A percentile compares a stretch with the other conserved stretches of the same genome.
Evolutionary conservation across 495 filamentous ascomycete species (phyloP).

Genomic region (Neurospora sp.): DNA sequence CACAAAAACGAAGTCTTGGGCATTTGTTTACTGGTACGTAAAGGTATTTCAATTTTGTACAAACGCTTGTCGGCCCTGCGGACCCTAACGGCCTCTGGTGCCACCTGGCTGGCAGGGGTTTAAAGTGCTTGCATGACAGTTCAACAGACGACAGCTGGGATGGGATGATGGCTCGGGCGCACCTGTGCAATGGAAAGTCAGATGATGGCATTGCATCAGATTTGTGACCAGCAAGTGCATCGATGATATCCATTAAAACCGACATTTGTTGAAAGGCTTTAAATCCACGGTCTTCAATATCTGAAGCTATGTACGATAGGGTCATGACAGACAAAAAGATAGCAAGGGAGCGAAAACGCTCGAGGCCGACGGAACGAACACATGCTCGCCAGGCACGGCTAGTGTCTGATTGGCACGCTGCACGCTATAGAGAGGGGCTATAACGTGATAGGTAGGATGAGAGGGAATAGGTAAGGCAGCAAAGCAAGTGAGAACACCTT

Average conservation of each 20-base stretch:
- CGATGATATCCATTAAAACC: neutral
- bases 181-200: neutral
- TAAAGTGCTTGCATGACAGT: conserved; percentile 7
- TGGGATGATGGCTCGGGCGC: neutral
- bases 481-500: neutral
- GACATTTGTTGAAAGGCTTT: neutral
- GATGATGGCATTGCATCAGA: neutral
- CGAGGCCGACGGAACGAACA: neutral
- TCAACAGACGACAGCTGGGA: neutral
- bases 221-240: neutral
- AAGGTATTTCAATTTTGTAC: neutral
- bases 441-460: neutral
- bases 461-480: neutral
- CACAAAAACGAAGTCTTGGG: neutral
- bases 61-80: neutral
- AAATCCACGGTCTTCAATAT: neutral
- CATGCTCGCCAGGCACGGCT: neutral
- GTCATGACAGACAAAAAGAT: neutral
- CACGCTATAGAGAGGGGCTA: neutral
- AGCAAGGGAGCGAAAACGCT: neutral
- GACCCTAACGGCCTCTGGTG: neutral
- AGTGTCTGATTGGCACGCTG: neutral
- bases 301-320: neutral
- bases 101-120: conserved; percentile 1
- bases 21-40: neutral